Conservation (phyloP, 371 early-diverging fungal genomes). For the Nematocida sp. region DNA sequence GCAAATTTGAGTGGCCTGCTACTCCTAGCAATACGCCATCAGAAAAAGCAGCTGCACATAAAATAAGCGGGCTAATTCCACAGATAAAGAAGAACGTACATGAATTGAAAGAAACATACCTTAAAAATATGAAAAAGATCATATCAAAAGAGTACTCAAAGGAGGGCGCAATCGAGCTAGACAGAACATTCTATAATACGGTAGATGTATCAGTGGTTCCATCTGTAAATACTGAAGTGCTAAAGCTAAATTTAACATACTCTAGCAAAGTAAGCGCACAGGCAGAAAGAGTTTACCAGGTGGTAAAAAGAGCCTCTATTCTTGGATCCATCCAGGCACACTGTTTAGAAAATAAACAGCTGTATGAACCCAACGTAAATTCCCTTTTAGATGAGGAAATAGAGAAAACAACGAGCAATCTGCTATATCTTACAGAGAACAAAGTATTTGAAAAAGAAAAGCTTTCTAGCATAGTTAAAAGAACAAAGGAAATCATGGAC, state of each 20-base stretch:
- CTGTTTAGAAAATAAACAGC: constrained; percentile 25
- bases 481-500: constrained; percentile 45
- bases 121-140: constrained; percentile 29
- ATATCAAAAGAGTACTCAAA: constrained; percentile 51
- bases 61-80: background rate
- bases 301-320: constrained; percentile 37
- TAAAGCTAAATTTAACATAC: constrained; percentile 22
- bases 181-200: constrained; percentile 28
- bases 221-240: constrained; percentile 54
- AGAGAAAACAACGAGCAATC: constrained; percentile 54
- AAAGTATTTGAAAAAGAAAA: constrained; percentile 54
- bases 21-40: background rate
- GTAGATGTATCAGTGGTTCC: constrained; percentile 22
- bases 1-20: constrained; percentile 4
- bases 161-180: constrained; percentile 49
- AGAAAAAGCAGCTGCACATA: background rate
- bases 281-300: background rate
- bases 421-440: constrained; percentile 29
- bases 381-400: constrained; percentile 56
- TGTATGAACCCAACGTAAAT: constrained; percentile 7
- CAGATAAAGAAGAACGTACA: constrained; percentile 16
- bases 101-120: constrained; percentile 5
- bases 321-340: constrained; percentile 44
- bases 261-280: background rate
- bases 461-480: constrained; percentile 43